Conservation (phyloP, 441 rosid species). For the Caryocar brasiliense region DNA sequence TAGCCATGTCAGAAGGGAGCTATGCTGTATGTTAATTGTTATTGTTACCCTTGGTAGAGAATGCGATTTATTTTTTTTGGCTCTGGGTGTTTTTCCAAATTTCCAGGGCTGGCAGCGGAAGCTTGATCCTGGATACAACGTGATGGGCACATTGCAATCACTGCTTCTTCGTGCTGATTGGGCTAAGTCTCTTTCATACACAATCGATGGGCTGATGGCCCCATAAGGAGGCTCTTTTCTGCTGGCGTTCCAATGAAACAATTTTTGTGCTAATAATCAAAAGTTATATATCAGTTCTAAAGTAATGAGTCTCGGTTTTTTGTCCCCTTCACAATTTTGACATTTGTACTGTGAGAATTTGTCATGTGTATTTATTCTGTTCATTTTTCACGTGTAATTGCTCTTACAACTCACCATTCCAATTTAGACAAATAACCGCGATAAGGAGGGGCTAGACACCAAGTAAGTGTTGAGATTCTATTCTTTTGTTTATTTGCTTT, state of each 20-base stretch:
- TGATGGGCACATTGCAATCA: slow-evolving; percentile 88
- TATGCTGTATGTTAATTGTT: background rate
- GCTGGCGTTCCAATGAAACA: slow-evolving; percentile 18
- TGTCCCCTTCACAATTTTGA: slow-evolving; percentile 1
- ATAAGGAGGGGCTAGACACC: no score
- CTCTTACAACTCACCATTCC: slow-evolving; percentile 4
- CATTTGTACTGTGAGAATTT: slow-evolving; percentile 8
- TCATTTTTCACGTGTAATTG: slow-evolving; percentile 2
- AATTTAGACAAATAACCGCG: no score
- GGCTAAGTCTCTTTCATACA: slow-evolving; percentile 95
- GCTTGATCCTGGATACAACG: slow-evolving; percentile 86
- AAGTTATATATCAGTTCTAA: slow-evolving; percentile 15
- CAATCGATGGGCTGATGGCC: slow-evolving; percentile 95
- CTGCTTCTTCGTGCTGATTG: slow-evolving; percentile 83
- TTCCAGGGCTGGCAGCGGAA: slow-evolving; percentile 97
- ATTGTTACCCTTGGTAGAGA: background rate
- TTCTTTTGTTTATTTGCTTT: background rate
- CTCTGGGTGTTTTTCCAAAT: background rate
- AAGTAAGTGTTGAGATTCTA: background rate
- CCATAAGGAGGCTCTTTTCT: slow-evolving; percentile 33
- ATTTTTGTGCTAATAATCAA: slow-evolving; percentile 30
- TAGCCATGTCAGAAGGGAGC: no score
- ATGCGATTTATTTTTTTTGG: slow-evolving; percentile 1
- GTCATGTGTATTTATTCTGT: slow-evolving; percentile 9
- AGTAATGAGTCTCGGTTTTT: slow-evolving; percentile 17